phyloP scores from a whole-genome alignment of 257 asterid genomes.

The Solanum sejunctum region DNA sequence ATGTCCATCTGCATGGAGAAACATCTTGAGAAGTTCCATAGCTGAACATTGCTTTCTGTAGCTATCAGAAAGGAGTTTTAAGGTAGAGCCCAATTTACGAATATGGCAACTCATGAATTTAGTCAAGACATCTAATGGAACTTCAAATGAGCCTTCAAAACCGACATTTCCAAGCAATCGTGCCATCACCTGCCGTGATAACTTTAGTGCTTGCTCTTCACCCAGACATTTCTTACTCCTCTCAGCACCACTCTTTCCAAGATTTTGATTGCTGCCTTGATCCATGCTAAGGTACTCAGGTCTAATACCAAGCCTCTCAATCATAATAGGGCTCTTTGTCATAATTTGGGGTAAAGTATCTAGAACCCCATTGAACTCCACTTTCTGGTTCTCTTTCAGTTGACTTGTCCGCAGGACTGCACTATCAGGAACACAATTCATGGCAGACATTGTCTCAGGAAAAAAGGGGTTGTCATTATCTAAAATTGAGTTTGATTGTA shows the following conservation, averaged over 20 bases:
- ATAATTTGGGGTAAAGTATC: slow-evolving; percentile 70
- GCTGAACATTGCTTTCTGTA: slow-evolving; percentile 88
- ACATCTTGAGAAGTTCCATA: slow-evolving; percentile 76
- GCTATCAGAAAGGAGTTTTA: slow-evolving; percentile 80
- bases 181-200: slow-evolving; percentile 73
- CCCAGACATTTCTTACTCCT: slow-evolving; percentile 48
- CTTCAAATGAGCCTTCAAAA: slow-evolving; percentile 75
- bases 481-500: slow-evolving; percentile 23
- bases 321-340: slow-evolving; percentile 78
- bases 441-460: slow-evolving; percentile 79
- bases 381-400: slow-evolving; percentile 30
- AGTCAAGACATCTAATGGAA: slow-evolving; percentile 54
- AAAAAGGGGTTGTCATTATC: slow-evolving; percentile 50
- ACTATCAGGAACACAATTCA: slow-evolving; percentile 85
- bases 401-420: slow-evolving; percentile 38
- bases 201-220: slow-evolving; percentile 66
- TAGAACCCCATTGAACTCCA: slow-evolving; percentile 76
- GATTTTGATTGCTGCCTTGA: slow-evolving; percentile 45
- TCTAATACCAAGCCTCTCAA: slow-evolving; percentile 92
- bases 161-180: slow-evolving; percentile 55
- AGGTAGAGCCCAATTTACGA: slow-evolving; percentile 60
- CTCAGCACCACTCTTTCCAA: slow-evolving; percentile 51
- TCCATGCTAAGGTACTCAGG: slow-evolving; percentile 85
- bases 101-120: slow-evolving; percentile 74
- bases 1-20: slow-evolving; percentile 69